Percentiles rank a stretch among this genome's conserved stretches.
Evolutionary conservation across 306 rosid genomes (phyloP).

Genomic region (Ormosia semicastrata): DNA sequence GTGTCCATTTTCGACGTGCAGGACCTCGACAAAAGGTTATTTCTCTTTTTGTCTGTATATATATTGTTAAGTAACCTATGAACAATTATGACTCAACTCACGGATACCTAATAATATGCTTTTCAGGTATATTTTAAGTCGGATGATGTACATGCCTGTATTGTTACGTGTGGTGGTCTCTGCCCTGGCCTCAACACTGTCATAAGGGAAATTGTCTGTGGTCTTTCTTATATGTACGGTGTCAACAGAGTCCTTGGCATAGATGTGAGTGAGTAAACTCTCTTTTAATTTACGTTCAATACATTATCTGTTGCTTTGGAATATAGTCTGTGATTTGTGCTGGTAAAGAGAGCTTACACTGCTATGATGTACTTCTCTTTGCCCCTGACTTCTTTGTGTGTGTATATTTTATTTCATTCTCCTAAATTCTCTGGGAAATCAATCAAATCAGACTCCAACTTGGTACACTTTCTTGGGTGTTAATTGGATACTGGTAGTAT

Average conservation of each 20-base stretch:
- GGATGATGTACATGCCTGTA: slow-evolving; percentile 85
- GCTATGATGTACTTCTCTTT: slow-evolving; percentile 5
- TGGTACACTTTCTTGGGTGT: neutral
- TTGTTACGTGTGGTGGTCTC: slow-evolving; percentile 95
- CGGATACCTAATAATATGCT: neutral
- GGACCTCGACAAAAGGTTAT: slow-evolving; percentile 91
- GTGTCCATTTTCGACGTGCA: slow-evolving; percentile 89
- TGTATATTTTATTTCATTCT: neutral
- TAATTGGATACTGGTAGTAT: neutral
- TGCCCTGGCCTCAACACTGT: slow-evolving; percentile 99
- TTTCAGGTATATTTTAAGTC: slow-evolving; percentile 72
- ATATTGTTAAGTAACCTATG: neutral
- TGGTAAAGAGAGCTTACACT: neutral
- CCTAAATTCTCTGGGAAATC: neutral
- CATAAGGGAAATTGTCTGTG: slow-evolving; percentile 90
- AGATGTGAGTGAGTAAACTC: slow-evolving; percentile 58
- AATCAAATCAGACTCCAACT: neutral
- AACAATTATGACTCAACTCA: neutral
- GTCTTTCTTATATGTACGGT: slow-evolving; percentile 89
- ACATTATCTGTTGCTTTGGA: slow-evolving; percentile 7
- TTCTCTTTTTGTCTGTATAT: neutral
- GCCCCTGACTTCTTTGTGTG: neutral
- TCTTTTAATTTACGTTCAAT: slow-evolving; percentile 1
- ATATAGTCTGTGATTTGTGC: neutral
- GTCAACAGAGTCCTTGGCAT: slow-evolving; percentile 84